Base-by-base conservation (phyloP, 2,329 filamentous ascomycete genomes). In the Eutypella sp. region DNA sequence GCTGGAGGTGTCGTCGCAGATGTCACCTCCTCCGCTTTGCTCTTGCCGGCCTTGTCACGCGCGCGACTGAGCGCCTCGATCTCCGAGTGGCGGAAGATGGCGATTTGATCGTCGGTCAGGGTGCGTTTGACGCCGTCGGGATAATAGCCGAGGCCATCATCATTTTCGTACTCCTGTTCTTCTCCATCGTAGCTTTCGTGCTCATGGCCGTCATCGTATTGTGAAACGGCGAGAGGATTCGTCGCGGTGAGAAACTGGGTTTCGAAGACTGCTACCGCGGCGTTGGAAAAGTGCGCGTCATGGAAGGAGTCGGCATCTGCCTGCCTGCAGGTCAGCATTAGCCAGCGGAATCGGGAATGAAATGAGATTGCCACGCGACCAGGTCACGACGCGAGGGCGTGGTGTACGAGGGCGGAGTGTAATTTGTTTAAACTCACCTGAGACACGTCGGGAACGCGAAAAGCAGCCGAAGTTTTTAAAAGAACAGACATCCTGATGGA, bases 71-170 rank as follows among this genome's bases (percentile, higher is more conserved):
- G 70, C 11, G 79, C 68, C 59, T 93, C 84, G 19, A 95, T 78
- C 65, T 97, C 92, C 2, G 87, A 92, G 61, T 95, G 89, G 50
- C 91, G 79, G 63, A 96, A 96, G 50, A 96, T 92, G 44, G 81
- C 81, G 55, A 96, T 89, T 70, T 96, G 88, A 56, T 90, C 87
- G 59, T 96, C 88, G 9, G 91, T 96, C 57, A 97, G 73, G 16
- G 90, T 96, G 34, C 92, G 85, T 63, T 93, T 93, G 50, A 83
- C 81, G 3, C 92, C 91, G 60, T 97, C 91, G 1, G 79, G 67
- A 56, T 97, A 97, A 65, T 89, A 92, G 16, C 90, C 92, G 15
- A 96, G 72, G 1, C 70, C 81, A 59, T 88, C 85, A 33, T 84
- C 85, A 33, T 84, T 79, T 22, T 83, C 80, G 23, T 76, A 74